Conservation (phyloP, 2,329 filamentous ascomycete genomes). For the Graphilbum ipis-grandicollis region DNA sequence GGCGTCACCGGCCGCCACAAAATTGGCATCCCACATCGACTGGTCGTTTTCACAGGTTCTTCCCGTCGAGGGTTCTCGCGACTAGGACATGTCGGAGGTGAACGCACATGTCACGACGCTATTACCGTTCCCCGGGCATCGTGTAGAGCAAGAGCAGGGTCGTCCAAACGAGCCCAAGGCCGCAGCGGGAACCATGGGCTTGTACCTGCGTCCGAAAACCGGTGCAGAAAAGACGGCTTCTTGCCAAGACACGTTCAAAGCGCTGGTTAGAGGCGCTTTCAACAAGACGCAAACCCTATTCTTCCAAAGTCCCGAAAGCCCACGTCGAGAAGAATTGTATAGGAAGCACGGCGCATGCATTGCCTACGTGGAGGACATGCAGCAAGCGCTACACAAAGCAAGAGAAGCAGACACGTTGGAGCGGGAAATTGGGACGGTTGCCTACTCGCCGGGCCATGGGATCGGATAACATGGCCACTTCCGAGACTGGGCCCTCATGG, state of each 20-base stretch:
- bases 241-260: no score
- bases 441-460: background rate
- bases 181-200: no score
- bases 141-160: background rate
- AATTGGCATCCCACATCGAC: background rate
- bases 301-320: background rate
- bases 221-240: no score
- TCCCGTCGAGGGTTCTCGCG: no score
- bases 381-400: background rate
- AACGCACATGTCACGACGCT: no score
- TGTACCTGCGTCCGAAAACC: no score
- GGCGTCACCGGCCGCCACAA: background rate
- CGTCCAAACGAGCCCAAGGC: background rate
- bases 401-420: background rate
- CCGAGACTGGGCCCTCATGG: background rate
- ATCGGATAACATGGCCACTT: background rate
- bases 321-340: background rate
- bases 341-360: background rate
- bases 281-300: background rate
- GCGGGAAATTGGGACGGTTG: background rate
- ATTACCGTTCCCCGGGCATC: background rate
- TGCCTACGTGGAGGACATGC: background rate
- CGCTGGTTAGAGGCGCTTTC: no score
- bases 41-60: no score
- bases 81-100: no score